Base-by-base conservation (phyloP, 768 basidiomycete species). In the Amanita rimosa region DNA sequence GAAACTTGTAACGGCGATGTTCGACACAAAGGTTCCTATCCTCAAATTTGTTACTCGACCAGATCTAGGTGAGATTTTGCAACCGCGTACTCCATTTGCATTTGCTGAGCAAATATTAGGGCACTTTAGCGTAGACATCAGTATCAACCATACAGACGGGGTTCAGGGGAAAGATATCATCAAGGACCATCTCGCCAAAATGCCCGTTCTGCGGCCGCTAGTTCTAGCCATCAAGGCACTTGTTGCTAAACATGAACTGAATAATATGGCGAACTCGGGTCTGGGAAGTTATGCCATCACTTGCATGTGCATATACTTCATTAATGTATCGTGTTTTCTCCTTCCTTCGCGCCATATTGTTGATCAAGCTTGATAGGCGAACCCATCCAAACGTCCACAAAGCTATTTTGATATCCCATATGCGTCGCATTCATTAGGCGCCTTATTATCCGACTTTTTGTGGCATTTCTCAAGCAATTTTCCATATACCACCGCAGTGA, bases 241-340 rank as follows among this genome's bases (percentile, higher is more conserved):
- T 54, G 66, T 87, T 16, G 62, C 64, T 11, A 76, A 78, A 53
- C 62, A 76, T 37, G 64, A 66, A 6, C 71, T 86, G 61, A 81
- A 83, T 58, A 77, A 82, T 55, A 78, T 84, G 4, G 73, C 75
- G 26, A 70, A 67, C 6, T 73, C 75, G 14, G 83, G 83, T 1
- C 55, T 87, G 17, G 78, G 83, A 26, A 82, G 80, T 62, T 87
- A 86, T 61, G 72, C 74, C 9, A 65, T 81, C 36, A 75, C 77
- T 22, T 78, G 75, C 55, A 65, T 87, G 59, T 76, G 75, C 34
- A 74, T 84, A 52, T 76, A 71, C 52, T 85, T 87, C 56, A 68
- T 89, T 9, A 80, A 87, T 68, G 83, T 83, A 29, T 19, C 70
- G 55, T 21, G 13, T 14, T 22, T 29, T 24, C 22, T n/a, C 22